Evolutionary conservation across 208 protist species (phyloP).

Genomic region (Crithidia fasciculata): DNA sequence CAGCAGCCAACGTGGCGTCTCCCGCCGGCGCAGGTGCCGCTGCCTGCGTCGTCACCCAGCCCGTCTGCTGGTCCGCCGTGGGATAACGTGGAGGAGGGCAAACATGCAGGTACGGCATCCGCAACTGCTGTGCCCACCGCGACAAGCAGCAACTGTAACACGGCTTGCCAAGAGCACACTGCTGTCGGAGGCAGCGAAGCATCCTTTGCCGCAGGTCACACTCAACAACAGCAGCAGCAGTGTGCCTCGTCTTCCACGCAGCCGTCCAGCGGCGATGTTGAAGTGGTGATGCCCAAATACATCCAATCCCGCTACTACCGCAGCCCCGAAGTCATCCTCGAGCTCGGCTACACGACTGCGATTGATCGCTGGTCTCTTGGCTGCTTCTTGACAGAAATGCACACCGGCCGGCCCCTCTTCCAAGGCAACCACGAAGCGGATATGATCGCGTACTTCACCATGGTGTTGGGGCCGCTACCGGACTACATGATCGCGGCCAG

Average conservation of each 20-base stretch:
- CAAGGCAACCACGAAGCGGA: slow-evolving; percentile 94
- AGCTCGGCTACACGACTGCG: slow-evolving; percentile 91
- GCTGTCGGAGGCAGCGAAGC: slow-evolving; percentile 42
- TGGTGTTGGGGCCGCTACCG: slow-evolving; percentile 78
- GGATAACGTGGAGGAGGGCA: slow-evolving; percentile 3
- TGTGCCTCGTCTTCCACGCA: background rate
- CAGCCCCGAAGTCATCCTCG: slow-evolving; percentile 97
- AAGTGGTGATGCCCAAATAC: slow-evolving; percentile 43
- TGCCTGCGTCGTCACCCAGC: slow-evolving; percentile 31
- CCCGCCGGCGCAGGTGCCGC: slow-evolving; percentile 25
- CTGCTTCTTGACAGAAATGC: slow-evolving; percentile 98
- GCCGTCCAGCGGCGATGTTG: background rate
- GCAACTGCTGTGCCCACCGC: background rate
- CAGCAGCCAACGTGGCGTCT: slow-evolving; percentile 23
- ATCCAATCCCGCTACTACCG: slow-evolving; percentile 99
- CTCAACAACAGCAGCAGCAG: background rate
- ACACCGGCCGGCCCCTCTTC: slow-evolving; percentile 98
- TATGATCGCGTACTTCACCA: slow-evolving; percentile 94
- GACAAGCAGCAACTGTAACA: slow-evolving; percentile 18
- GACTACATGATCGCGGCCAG: slow-evolving; percentile 75
- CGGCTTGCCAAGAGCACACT: slow-evolving; percentile 69
- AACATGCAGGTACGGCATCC: background rate
- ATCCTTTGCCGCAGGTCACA: background rate
- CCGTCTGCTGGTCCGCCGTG: slow-evolving; percentile 22
- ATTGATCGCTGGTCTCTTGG: slow-evolving; percentile 99